These are phyloP conservation scores for Candida tetrigidarum DNA, from an alignment of 1,139 yeast genomes.

Conservation along the genomic window DNA sequence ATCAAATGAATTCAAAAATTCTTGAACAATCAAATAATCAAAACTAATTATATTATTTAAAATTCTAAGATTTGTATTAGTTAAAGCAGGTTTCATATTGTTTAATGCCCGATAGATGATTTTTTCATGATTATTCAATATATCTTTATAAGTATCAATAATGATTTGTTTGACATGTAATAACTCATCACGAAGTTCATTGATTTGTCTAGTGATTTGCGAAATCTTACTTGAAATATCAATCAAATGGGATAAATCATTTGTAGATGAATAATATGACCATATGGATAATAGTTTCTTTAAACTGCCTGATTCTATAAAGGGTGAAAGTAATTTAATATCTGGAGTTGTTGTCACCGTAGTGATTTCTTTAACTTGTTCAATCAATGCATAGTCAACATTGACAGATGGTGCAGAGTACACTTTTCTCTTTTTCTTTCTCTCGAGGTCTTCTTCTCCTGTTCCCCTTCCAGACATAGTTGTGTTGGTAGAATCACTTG, in stretches of 20 bases:
- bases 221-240: slow-evolving; percentile 40
- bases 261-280: slow-evolving; percentile 67
- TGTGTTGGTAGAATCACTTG: not conserved
- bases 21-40: slow-evolving; percentile 55
- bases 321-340: slow-evolving; percentile 16
- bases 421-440: slow-evolving; percentile 12
- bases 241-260: slow-evolving; percentile 57
- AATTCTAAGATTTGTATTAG: slow-evolving; percentile 64
- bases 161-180: slow-evolving; percentile 14
- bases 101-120: slow-evolving; percentile 71
- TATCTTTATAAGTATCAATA: slow-evolving; percentile 44
- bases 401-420: slow-evolving; percentile 18
- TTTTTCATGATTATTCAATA: slow-evolving; percentile 59
- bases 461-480: too few relatives aligned
- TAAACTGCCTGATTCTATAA: slow-evolving; percentile 21
- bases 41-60: slow-evolving; percentile 56
- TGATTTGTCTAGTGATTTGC: slow-evolving; percentile 27
- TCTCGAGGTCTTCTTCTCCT: not conserved
- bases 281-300: slow-evolving; percentile 40
- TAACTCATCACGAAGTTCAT: slow-evolving; percentile 10
- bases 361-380: slow-evolving; percentile 17
- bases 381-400: slow-evolving; percentile 18
- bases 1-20: slow-evolving; percentile 69
- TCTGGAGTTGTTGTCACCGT: slow-evolving; percentile 10
- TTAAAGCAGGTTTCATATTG: slow-evolving; percentile 58